Percentiles rank a stretch among this genome's conserved stretches.
phyloP scores from a whole-genome alignment of 768 basidiomycete genomes.

The Solioccasus polychromus region DNA sequence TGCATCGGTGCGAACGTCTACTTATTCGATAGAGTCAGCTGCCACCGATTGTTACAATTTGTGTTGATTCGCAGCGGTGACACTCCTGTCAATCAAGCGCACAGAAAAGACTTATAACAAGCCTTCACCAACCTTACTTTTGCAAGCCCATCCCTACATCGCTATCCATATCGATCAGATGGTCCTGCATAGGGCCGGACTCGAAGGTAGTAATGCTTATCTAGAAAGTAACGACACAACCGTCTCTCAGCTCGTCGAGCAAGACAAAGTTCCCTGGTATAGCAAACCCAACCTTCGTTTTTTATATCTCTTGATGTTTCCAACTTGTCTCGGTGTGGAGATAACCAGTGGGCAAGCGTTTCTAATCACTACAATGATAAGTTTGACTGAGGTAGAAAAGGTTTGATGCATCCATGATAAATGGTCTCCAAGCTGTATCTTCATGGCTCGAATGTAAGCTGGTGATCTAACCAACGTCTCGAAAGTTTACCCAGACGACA shows the following conservation, averaged over 20 bases:
- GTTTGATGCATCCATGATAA: constrained; percentile 53
- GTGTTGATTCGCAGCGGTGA: no score
- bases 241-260: constrained; percentile 23
- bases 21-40: no score
- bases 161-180: no score
- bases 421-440: constrained; percentile 56
- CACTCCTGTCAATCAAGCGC: no score
- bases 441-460: constrained; percentile 53
- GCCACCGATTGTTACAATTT: no score
- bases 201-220: neutral
- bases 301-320: constrained; percentile 56
- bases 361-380: neutral
- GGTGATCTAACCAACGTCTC: neutral
- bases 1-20: no score
- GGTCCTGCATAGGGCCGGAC: neutral
- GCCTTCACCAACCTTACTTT: no score
- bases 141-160: no score
- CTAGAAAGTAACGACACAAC: constrained; percentile 3
- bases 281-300: constrained; percentile 54
- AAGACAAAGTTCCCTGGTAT: constrained; percentile 61
- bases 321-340: constrained; percentile 27
- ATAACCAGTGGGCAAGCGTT: constrained; percentile 16
- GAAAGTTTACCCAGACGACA: constrained; percentile 16
- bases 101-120: no score
- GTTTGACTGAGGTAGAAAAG: constrained; percentile 4